Conservation (phyloP, 164 flowering plant genomes). For the Protea cynaroides region DNA sequence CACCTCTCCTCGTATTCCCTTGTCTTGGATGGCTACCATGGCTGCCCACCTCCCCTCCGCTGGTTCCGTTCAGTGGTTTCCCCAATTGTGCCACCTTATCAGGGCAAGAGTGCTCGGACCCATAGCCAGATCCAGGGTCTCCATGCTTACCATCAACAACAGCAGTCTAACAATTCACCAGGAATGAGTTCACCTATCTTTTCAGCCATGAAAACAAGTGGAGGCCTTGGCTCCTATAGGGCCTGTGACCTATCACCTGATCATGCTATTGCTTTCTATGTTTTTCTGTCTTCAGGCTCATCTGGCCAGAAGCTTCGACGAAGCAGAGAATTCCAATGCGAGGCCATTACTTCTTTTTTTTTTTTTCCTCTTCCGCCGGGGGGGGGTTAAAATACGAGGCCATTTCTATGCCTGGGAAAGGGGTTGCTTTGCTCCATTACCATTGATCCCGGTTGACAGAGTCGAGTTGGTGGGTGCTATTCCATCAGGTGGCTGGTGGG, state of each 20-base stretch:
- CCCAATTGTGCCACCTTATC: constrained; percentile 60
- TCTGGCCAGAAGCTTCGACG: constrained; percentile 55
- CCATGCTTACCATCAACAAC: constrained; percentile 68
- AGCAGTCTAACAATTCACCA: constrained; percentile 34
- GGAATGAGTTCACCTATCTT: constrained; percentile 33
- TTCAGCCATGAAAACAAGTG: constrained; percentile 36
- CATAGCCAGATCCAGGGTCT: constrained; percentile 64
- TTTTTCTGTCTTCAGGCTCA: constrained; percentile 44
- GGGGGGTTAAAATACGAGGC: too few species aligned
- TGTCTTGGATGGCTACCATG: too few species aligned
- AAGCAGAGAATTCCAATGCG: constrained; percentile 45
- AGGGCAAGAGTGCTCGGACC: constrained; percentile 65
- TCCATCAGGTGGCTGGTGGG: constrained; percentile 46
- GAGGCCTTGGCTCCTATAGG: constrained; percentile 39
- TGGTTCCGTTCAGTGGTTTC: constrained; percentile 51
- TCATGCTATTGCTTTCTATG: constrained; percentile 46
- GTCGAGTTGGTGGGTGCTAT: constrained; percentile 43
- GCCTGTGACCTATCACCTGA: constrained; percentile 45
- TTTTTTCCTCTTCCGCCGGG: too few species aligned
- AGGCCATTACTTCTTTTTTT: too few species aligned
- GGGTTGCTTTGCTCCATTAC: constrained; percentile 56
- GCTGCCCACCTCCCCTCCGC: too few species aligned
- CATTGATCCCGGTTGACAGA: constrained; percentile 55
- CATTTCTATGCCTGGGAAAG: constrained; percentile 72
- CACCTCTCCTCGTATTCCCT: too few species aligned